Evolutionary conservation across 164 flowering plant species (phyloP).

Genomic region (Stephania yunnanensis): DNA sequence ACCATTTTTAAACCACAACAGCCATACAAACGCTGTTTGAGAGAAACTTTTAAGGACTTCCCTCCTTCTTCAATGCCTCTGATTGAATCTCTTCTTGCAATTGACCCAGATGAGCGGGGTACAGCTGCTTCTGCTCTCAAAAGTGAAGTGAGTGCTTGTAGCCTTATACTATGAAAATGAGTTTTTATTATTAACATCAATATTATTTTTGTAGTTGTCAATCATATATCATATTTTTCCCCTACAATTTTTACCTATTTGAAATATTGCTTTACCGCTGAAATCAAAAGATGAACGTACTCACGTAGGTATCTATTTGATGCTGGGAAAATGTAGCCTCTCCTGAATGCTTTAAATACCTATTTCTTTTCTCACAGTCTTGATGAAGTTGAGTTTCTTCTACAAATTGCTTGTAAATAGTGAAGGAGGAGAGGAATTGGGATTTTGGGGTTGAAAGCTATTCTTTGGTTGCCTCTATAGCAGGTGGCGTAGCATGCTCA

Average conservation of each 20-base stretch:
- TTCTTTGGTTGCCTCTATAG: too few relatives aligned
- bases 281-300: not conserved
- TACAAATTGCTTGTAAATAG: too few relatives aligned
- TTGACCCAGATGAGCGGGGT: constrained; percentile 73
- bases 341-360: too few relatives aligned
- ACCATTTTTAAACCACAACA: constrained; percentile 86
- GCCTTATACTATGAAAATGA: not conserved
- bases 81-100: constrained; percentile 69
- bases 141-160: constrained; percentile 56
- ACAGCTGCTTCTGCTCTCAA: constrained; percentile 71
- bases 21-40: constrained; percentile 65
- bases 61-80: constrained; percentile 66
- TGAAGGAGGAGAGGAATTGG: too few relatives aligned
- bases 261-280: not conserved
- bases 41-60: constrained; percentile 75
- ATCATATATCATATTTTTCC: not conserved
- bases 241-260: not conserved
- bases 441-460: too few relatives aligned
- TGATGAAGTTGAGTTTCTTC: too few relatives aligned
- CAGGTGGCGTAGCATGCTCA: too few relatives aligned
- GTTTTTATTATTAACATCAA: not conserved
- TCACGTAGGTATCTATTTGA: too few relatives aligned
- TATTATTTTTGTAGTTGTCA: not conserved
- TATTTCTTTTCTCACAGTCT: too few relatives aligned
- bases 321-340: too few relatives aligned